These are phyloP conservation scores for Bonnemaisonia californica DNA, from an alignment of 31 red algal genomes.

Conservation along the genomic window DNA sequence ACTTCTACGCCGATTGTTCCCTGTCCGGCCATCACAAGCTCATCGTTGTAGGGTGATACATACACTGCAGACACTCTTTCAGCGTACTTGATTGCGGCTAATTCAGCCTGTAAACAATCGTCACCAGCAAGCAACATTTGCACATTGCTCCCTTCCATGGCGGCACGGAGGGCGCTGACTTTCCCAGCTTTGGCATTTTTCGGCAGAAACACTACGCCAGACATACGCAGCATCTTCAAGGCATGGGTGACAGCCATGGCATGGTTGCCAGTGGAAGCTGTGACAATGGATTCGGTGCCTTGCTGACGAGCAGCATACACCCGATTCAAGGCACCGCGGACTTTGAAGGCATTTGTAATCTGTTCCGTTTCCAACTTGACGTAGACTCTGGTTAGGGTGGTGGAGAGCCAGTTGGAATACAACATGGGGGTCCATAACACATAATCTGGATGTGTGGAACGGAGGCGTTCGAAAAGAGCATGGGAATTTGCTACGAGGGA, in stretches of 20 bases:
- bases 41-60: constrained; percentile 88
- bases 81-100: constrained; percentile 35
- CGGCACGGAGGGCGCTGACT: constrained; percentile 29
- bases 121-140: constrained; percentile 37
- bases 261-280: constrained; percentile 96
- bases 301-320: not conserved
- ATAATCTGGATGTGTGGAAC: not conserved
- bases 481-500: constrained; percentile 1
- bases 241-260: constrained; percentile 73
- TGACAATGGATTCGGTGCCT: constrained; percentile 39
- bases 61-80: constrained; percentile 23
- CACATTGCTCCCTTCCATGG: not conserved
- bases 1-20: constrained; percentile 85
- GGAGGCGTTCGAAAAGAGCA: not conserved
- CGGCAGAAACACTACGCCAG: constrained; percentile 53
- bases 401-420: constrained; percentile 6
- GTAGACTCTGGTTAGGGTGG: constrained; percentile 9
- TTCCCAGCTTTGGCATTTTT: constrained; percentile 28
- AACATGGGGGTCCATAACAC: constrained; percentile 26
- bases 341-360: constrained; percentile 74
- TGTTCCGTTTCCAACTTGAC: constrained; percentile 79
- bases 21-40: constrained; percentile 79
- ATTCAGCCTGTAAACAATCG: constrained; percentile 63
- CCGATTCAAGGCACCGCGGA: constrained; percentile 58
- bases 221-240: constrained; percentile 2